Evolutionary conservation across 768 basidiomycete genomes (phyloP).

Genomic region (Termitomyces sp.): DNA sequence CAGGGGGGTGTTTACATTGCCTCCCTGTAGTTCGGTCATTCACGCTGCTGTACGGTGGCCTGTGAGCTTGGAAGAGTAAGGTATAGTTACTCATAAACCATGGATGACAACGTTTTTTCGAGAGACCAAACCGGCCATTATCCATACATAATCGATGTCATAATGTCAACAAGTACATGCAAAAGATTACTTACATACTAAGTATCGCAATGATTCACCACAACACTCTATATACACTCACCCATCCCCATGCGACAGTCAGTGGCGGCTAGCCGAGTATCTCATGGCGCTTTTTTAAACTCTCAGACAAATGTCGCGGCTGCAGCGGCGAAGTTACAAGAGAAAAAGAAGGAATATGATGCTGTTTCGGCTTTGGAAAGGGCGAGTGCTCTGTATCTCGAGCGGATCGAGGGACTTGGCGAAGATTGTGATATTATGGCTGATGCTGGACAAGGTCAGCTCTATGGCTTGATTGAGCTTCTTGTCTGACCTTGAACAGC

Average conservation of each 20-base stretch:
- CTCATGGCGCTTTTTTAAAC: constrained; percentile 38
- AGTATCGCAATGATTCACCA: too few species aligned
- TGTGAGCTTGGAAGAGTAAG: constrained; percentile 1
- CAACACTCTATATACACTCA: too few species aligned
- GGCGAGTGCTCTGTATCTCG: constrained; percentile 58
- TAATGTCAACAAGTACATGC: constrained; percentile 8
- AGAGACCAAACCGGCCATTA: background rate
- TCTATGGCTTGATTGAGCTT: background rate
- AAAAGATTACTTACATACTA: constrained; percentile 9
- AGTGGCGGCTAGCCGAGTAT: constrained; percentile 44
- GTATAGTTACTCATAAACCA: background rate
- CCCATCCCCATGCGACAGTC: constrained; percentile 59
- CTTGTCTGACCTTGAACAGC: constrained; percentile 34
- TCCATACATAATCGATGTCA: background rate
- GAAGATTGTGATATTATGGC: constrained; percentile 79
- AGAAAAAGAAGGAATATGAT: constrained; percentile 82
- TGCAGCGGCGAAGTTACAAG: constrained; percentile 51
- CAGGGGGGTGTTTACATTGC: constrained; percentile 30
- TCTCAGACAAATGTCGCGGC: constrained; percentile 42
- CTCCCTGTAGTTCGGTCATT: constrained; percentile 37
- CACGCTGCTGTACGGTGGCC: constrained; percentile 5
- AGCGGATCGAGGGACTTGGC: constrained; percentile 63
- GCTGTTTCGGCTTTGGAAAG: constrained; percentile 70
- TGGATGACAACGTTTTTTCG: background rate
- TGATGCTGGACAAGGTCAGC: constrained; percentile 64